Conservation (phyloP, 352 stramenopile genomes). For the Phytophthora fragariae region DNA sequence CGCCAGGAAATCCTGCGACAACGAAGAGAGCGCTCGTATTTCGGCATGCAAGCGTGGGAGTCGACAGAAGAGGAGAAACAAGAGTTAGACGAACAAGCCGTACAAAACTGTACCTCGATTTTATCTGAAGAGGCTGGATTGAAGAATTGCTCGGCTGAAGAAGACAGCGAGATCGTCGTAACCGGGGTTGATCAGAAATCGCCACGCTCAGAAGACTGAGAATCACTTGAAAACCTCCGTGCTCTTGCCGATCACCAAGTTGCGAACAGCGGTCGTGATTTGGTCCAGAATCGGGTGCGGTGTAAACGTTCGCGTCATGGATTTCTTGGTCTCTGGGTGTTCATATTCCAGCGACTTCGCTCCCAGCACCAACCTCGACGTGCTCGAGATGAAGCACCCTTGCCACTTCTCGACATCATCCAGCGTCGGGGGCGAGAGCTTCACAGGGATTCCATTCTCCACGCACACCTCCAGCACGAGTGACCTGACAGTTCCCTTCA, state of each 20-base stretch:
- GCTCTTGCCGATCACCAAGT: slow-evolving; percentile 62
- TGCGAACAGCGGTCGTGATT: slow-evolving; percentile 55
- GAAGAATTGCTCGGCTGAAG: neutral
- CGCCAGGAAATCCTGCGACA: slow-evolving; percentile 38
- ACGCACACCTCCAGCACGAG: slow-evolving; percentile 76
- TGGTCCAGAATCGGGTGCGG: slow-evolving; percentile 51
- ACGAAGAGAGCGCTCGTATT: slow-evolving; percentile 35
- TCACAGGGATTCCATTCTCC: slow-evolving; percentile 59
- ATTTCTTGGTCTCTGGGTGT: slow-evolving; percentile 40
- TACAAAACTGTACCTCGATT: slow-evolving; percentile 13
- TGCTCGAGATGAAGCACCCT: slow-evolving; percentile 87
- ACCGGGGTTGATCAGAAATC: neutral
- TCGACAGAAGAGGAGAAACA: slow-evolving; percentile 25
- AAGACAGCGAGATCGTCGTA: slow-evolving; percentile 13
- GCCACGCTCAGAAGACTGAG: slow-evolving; percentile 3
- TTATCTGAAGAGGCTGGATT: slow-evolving; percentile 11
- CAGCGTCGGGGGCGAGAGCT: slow-evolving; percentile 60
- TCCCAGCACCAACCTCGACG: slow-evolving; percentile 78
- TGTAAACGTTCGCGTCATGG: slow-evolving; percentile 41
- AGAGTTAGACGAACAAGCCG: slow-evolving; percentile 7
- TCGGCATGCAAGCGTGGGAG: slow-evolving; percentile 42
- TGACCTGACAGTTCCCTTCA: slow-evolving; percentile 80
- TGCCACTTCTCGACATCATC: slow-evolving; percentile 70
- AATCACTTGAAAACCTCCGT: slow-evolving; percentile 60
- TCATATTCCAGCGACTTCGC: slow-evolving; percentile 61